Percentiles rank a stretch among this genome's conserved stretches.
phyloP scores from a whole-genome alignment of 2,329 filamentous ascomycete species.

The Pseudonectria buxi region DNA sequence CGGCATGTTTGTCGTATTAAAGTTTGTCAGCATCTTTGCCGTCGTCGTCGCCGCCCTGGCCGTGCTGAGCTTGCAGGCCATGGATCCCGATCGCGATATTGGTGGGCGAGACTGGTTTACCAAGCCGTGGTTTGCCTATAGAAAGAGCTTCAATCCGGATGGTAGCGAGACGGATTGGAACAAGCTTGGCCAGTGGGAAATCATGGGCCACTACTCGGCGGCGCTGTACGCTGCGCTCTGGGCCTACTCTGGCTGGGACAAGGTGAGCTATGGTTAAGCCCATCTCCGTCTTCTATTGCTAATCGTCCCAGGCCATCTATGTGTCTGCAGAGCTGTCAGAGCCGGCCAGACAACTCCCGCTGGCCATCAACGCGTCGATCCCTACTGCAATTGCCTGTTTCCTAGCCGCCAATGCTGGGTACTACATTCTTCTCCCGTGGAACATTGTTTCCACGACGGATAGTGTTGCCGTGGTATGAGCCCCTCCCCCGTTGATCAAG shows the following conservation, averaged over 20 bases:
- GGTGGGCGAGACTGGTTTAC: conserved; percentile 46
- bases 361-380: conserved; percentile 55
- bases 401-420: conserved; percentile 52
- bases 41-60: conserved; percentile 43
- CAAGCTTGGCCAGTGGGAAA: conserved; percentile 46
- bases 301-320: conserved; percentile 42
- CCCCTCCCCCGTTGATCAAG: too few relatives aligned
- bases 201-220: conserved; percentile 52
- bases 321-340: conserved; percentile 46
- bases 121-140: conserved; percentile 48
- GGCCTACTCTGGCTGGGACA: conserved; percentile 63
- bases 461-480: conserved; percentile 56
- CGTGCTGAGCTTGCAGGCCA: conserved; percentile 36
- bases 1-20: conserved; percentile 47
- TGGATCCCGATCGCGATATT: conserved; percentile 29
- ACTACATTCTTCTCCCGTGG: conserved; percentile 58
- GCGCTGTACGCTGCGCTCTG: conserved; percentile 57
- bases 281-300: neutral
- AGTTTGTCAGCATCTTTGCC: conserved; percentile 43
- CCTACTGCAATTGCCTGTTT: conserved; percentile 54
- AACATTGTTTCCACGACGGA: conserved; percentile 50
- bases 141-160: conserved; percentile 44
- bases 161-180: conserved; percentile 44
- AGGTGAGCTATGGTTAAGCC: conserved; percentile 33
- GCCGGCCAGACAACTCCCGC: conserved; percentile 48